Base-by-base conservation (phyloP, 176 grass and related monocot genomes). In the Poa pratensis region DNA sequence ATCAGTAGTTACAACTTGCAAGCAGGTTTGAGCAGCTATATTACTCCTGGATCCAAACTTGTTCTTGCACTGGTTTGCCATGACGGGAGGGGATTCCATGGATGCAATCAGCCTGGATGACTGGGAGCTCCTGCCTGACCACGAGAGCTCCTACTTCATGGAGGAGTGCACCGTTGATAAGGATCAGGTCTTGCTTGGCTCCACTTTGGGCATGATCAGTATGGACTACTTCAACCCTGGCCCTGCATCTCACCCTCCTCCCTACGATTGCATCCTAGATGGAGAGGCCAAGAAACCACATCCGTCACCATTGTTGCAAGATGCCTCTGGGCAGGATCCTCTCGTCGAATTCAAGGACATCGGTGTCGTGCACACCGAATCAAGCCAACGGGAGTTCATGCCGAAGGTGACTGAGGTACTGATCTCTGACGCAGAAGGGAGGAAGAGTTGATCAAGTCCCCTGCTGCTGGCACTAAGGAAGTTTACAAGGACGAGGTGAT, bases 81-180 rank as follows among this genome's bases (percentile, higher is more conserved):
- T 82, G 54, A 82, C 73, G 69, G 81, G 87, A 80, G 85, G 62
- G 32, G 58, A 20, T 27, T 39, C 76, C 34, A 86, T 93, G 85
- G 81, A 87, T 51, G 32, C 35, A 1, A 94, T 92, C 81, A 89
- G 75, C 85, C 52, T 99, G 52, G 94, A 94, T 27, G 94, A 96
- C 20, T 99, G 97, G 97, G 97, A 94, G 85, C 26, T 99, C 79
- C 86, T 99, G 60, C 94, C 96, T 39, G 90, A 84, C 76, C 79
- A 69, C 54, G 74, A 57, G 43, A 89, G 65, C 45, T 83, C 43
- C 84, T 84, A 16, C 74, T 81, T 80, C 83, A 37, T 88, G 88
- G 83, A 64, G 40, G 60, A 88, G 49, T 81, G 42, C 69, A 3
- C 30, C 53, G 62, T 30, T 78, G 53, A 69, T 65, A 87, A 87